Conservation (phyloP, 2,329 filamentous ascomycete species). For the Pseudogymnoascus sp. region DNA sequence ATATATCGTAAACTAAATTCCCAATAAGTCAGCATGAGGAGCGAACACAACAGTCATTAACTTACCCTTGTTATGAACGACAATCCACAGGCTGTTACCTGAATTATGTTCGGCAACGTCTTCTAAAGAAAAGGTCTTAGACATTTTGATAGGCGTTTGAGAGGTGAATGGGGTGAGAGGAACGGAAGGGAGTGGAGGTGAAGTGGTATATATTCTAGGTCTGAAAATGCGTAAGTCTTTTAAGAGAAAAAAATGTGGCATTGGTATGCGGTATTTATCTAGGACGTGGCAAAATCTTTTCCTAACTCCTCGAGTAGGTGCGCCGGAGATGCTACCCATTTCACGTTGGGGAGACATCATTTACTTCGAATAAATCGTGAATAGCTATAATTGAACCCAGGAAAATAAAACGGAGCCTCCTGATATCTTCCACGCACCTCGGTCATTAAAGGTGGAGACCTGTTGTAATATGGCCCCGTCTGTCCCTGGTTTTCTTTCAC, state of each 20-base stretch:
- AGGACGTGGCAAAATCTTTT: conserved; percentile 3
- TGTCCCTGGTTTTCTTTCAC: not conserved
- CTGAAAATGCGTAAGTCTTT: not conserved
- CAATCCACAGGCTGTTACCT: conserved; percentile 45
- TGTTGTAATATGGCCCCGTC: not conserved
- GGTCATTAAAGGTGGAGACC: conserved; percentile 2
- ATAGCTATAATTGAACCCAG: not conserved
- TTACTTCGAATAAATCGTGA: conserved; percentile 4
- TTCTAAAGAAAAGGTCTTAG: conserved; percentile 24
- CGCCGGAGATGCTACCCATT: not conserved
- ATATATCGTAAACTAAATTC: conserved; percentile 49
- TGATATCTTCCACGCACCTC: not conserved
- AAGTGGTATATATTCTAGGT: not conserved
- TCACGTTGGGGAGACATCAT: not conserved
- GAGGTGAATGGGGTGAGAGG: not conserved
- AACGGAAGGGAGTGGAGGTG: not conserved
- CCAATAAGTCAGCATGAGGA: not conserved
- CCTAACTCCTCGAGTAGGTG: not conserved
- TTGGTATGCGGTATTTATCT: not conserved
- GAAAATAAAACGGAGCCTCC: not conserved
- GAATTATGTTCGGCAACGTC: conserved; percentile 46
- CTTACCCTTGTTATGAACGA: conserved; percentile 49
- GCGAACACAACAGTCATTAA: not conserved
- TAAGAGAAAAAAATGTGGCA: not conserved
- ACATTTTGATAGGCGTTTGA: conserved; percentile 1